Evolutionary conservation across 1,284 basidiomycete genomes (phyloP), one percentile per base, ranked within the genome.

Genomic region (Neonothopanus nambi): DNA sequence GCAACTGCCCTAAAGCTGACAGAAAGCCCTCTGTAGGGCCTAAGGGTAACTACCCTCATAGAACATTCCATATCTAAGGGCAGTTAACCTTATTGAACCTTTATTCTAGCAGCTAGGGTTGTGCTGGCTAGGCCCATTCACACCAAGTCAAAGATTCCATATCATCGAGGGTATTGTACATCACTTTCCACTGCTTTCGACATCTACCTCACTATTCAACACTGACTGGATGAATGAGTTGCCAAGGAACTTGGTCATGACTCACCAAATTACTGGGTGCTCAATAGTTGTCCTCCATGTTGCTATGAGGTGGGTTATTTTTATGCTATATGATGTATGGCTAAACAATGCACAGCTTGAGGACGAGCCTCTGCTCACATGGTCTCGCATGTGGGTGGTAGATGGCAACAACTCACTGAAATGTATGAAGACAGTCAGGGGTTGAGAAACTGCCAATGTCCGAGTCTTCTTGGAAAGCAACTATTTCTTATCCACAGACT

Each of bases 351-450:
- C 20, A 35, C 12, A 47, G 33, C 45, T 47, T 21, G 45, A 33
- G 23, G 45, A 21, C 30, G 30, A 47, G 23, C 28, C 45, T 13
- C 33, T 17, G 17, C 44, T 28, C 37, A 17, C 15, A 12, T 52
- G 5, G n/a, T 45, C 30, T 33, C 51, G 20, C 39, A 42, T 37
- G 42, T 43, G 41, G 18, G 50, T 41, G 9, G 26, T 46, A 13
- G 51, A 47, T 21, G 46, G 51, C 3, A 37, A 37, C n/a, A 52
- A 52, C 12, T 45, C 28, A 17, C 43, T 45, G 3, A 53, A 53
- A 23, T 3, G 26, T 4, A 42, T 50, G 38, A 28, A 17, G n/a
- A 24, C 20, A 8, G 2, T 42, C 13, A 38, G 38, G 3, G 23
- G 17, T 3, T 26, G 38, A 6, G 5, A n/a, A 3, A 24, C 30